phyloP scores from a whole-genome alignment of 2,329 filamentous ascomycete species.

The Trichoderma arundinaceum region DNA sequence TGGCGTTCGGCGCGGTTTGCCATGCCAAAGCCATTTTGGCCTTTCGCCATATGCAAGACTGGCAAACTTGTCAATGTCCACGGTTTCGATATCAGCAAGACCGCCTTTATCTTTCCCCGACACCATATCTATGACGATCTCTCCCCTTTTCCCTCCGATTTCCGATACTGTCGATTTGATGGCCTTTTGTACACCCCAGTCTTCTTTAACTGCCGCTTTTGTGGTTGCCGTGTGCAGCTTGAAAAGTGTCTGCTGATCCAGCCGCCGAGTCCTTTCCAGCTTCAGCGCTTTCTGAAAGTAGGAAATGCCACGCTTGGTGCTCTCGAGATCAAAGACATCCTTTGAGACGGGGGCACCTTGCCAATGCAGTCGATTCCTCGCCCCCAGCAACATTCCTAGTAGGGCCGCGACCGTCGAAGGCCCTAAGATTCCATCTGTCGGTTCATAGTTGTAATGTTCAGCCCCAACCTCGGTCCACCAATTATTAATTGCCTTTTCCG shows the following conservation, averaged over 20 bases:
- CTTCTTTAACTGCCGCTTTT: constrained; percentile 86
- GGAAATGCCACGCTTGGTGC: constrained; percentile 80
- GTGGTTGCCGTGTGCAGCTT: constrained; percentile 82
- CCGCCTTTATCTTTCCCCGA: constrained; percentile 84
- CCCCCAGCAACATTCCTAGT: constrained; percentile 86
- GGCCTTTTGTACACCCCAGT: constrained; percentile 89
- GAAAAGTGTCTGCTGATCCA: constrained; percentile 84
- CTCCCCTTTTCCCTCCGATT: constrained; percentile 89
- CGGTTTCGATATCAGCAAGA: constrained; percentile 89
- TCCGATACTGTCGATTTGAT: constrained; percentile 96
- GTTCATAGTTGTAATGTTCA: constrained; percentile 91
- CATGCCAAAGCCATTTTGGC: constrained; percentile 93
- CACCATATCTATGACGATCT: constrained; percentile 95
- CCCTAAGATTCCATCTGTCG: constrained; percentile 88
- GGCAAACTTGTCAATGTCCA: constrained; percentile 84
- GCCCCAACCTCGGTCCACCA: constrained; percentile 97
- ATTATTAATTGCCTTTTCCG: constrained; percentile 85
- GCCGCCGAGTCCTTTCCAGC: constrained; percentile 73
- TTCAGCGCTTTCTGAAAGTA: constrained; percentile 92
- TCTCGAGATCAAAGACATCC: constrained; percentile 86
- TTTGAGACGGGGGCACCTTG: constrained; percentile 84
- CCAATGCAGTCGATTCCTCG: constrained; percentile 85
- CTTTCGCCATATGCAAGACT: constrained; percentile 79
- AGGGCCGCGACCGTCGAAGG: constrained; percentile 89
- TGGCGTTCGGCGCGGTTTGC: constrained; percentile 75